Base-by-base conservation (phyloP, 2,329 filamentous ascomycete genomes). In the Graphium sp. region DNA sequence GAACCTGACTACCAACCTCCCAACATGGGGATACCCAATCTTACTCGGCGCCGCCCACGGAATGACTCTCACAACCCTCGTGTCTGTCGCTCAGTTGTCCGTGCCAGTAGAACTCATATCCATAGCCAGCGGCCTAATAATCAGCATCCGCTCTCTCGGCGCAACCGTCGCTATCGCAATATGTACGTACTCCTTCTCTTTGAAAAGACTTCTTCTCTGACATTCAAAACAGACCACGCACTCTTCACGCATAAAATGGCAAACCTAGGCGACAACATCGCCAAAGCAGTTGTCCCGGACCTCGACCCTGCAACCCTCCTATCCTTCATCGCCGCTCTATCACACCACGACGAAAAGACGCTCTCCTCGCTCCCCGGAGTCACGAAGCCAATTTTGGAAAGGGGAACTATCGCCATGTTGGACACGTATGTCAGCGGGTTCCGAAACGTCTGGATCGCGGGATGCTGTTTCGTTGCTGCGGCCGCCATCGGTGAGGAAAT, bases 131-230 rank as follows among this genome's bases (percentile, higher is more conserved):
- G 50, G 52, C 5, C 39, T 57, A 11, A 42, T 56, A 19, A 53
- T 56, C 18, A 41, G 47, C 19, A 38, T 51, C 3, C 40, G 53
- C 5, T 53, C 49, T 10, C 40, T 56, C 0, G 53, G 53, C 9
- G 52, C 50, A 3, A 44, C 46, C 1, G 41, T 56, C 10, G 53
- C 50, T 4, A 36, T 56, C 5, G 49, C 50, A 8, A 50, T 55
- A 18, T 48, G 24, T 34, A 22, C 32, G 31, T 25, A 5, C 11
- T 6, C 32, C 26, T 18, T 9, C 9, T 12, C 4, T 9, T 9
- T 18, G 26, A 11, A 17, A 28, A 2, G 8, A 5, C 7, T 18
- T 10, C 12, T 4, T n/a, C n/a, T 11, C 18, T 3, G 15, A 26
- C 18, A 7, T 14, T 25, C 7, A 27, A 9, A 18, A 14, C 16